Evolutionary conservation across 2,329 filamentous ascomycete species (phyloP).

Genomic region (Fusarium sp.): DNA sequence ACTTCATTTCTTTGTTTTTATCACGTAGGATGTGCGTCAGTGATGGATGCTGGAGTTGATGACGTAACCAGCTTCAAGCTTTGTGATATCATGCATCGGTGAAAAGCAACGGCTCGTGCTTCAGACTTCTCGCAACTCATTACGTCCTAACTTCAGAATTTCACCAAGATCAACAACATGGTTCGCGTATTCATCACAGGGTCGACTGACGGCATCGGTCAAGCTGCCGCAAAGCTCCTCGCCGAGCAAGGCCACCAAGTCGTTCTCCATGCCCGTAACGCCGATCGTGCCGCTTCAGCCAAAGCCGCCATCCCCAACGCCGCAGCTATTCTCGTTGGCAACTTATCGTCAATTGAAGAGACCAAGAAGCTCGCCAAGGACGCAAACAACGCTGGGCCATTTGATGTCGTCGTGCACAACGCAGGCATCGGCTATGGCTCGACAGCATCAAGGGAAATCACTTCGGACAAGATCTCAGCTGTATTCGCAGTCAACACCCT

Average conservation of each 20-base stretch:
- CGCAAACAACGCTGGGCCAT: constrained; percentile 25
- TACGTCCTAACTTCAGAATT: rapidly evolving
- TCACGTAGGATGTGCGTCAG: not conserved
- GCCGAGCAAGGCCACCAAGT: constrained; percentile 34
- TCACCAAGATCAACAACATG: not conserved
- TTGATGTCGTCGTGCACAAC: constrained; percentile 32
- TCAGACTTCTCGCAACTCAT: not conserved
- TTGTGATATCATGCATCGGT: constrained; percentile 8
- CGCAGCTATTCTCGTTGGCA: constrained; percentile 12
- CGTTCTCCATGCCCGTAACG: constrained; percentile 28
- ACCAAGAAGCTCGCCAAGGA: constrained; percentile 30
- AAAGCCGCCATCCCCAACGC: constrained; percentile 24
- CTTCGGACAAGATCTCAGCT: constrained; percentile 24
- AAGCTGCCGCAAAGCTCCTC: constrained; percentile 28
- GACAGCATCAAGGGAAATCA: constrained; percentile 10
- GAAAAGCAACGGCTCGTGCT: not conserved
- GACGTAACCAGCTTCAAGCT: constrained; percentile 5
- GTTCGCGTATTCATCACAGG: constrained; percentile 38
- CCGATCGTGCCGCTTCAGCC: constrained; percentile 28
- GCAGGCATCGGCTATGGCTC: constrained; percentile 35
- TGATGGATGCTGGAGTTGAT: not conserved
- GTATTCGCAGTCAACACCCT: constrained; percentile 35
- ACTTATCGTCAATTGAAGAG: constrained; percentile 28
- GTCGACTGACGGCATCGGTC: constrained; percentile 34
- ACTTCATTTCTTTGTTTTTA: not conserved